A percentile compares a stretch with the other conserved stretches of the same genome.
Evolutionary conservation across 805 yeast genomes (phyloP).

Genomic region (Saccharomyces paradoxus): DNA sequence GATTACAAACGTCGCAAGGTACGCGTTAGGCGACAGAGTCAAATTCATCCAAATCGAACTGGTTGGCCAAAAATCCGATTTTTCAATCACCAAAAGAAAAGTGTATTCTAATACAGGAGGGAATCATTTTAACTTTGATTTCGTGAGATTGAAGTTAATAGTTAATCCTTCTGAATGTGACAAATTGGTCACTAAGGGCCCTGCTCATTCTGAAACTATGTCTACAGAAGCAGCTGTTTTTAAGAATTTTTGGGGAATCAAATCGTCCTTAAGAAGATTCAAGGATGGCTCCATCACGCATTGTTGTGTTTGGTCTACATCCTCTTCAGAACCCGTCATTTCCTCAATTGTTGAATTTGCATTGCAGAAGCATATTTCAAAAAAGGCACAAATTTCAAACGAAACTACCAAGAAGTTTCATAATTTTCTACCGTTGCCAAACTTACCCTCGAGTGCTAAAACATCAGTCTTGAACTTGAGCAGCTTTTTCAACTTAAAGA

Average conservation of each 20-base stretch:
- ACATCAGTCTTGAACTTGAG: slow-evolving; percentile 41
- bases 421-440: slow-evolving; percentile 49
- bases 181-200: slow-evolving; percentile 80
- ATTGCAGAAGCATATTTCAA: slow-evolving; percentile 54
- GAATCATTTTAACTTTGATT: slow-evolving; percentile 24
- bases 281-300: slow-evolving; percentile 87
- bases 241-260: slow-evolving; percentile 82
- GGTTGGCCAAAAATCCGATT: slow-evolving; percentile 23
- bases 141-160: slow-evolving; percentile 51
- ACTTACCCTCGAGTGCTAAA: slow-evolving; percentile 47
- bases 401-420: slow-evolving; percentile 39
- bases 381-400: slow-evolving; percentile 26
- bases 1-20: slow-evolving; percentile 47
- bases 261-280: slow-evolving; percentile 80
- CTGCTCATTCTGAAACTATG: slow-evolving; percentile 50
- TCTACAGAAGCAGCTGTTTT: slow-evolving; percentile 54
- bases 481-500: slow-evolving; percentile 37
- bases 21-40: slow-evolving; percentile 47
- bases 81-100: slow-evolving; percentile 44
- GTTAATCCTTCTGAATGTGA: slow-evolving; percentile 69
- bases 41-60: slow-evolving; percentile 30
- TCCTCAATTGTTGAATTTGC: slow-evolving; percentile 56
- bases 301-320: slow-evolving; percentile 76
- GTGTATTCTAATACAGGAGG: slow-evolving; percentile 29
- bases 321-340: slow-evolving; percentile 53